These are phyloP conservation scores for Xanthoconium stramineum DNA, from an alignment of 768 basidiomycete species.

Conservation along the genomic window DNA sequence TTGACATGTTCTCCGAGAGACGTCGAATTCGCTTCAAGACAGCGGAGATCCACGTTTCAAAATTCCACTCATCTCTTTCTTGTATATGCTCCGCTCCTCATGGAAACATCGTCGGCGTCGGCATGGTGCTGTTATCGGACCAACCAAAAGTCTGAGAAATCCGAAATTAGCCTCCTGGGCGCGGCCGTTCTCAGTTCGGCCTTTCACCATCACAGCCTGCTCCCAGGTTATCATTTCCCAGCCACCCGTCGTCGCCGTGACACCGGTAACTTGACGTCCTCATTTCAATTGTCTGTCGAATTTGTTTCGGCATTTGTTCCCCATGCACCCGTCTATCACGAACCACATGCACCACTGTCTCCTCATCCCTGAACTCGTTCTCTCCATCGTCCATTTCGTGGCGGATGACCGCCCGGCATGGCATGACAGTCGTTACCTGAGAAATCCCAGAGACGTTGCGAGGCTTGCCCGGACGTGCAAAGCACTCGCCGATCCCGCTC, in stretches of 20 bases:
- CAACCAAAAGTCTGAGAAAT: slow-evolving; percentile 15
- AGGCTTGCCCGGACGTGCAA: slow-evolving; percentile 30
- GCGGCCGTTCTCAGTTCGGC: no score
- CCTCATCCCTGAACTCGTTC: slow-evolving; percentile 26
- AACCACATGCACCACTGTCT: slow-evolving; percentile 30
- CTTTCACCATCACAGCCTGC: neutral
- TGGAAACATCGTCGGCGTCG: neutral
- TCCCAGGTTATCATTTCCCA: neutral
- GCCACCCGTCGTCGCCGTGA: neutral
- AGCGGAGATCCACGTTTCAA: neutral
- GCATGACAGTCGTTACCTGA: slow-evolving; percentile 17
- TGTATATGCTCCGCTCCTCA: neutral
- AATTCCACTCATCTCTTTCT: neutral
- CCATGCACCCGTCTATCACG: slow-evolving; percentile 11
- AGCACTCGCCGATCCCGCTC: slow-evolving; percentile 24
- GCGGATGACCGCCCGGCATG: slow-evolving; percentile 18
- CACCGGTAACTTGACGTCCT: neutral
- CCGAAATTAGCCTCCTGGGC: slow-evolving; percentile 4
- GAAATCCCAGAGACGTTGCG: slow-evolving; percentile 23
- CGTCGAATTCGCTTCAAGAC: neutral
- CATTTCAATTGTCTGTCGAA: neutral
- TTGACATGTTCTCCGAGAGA: no score
- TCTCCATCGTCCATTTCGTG: slow-evolving; percentile 24
- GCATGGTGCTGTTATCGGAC: slow-evolving; percentile 1
- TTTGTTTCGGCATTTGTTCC: neutral